Evolutionary conservation across 2,329 filamentous ascomycete species (phyloP), one percentile per base, ranked within the genome.

Genomic region (Cladosporium oxysporum): DNA sequence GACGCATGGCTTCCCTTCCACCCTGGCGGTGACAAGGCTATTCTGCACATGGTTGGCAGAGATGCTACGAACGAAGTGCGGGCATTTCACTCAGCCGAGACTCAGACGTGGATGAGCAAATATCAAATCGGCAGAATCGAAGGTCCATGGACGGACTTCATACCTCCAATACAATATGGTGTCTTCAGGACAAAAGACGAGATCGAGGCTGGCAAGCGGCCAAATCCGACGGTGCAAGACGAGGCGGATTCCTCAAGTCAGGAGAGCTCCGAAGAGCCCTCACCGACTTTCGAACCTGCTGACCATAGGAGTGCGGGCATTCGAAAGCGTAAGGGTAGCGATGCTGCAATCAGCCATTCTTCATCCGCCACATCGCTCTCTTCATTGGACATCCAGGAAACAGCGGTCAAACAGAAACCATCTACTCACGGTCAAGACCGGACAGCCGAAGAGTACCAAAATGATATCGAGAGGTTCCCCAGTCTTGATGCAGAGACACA

Each of bases 151-250:
- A 81, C 82, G 68, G 97, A 97, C 78, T 96, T 97, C 75, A 74
- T 91, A 7, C 93, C 95, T 5, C 94, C 95, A 0, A 94, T 98
- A 62, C 94, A 98, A 78, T 93, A 93, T 66, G 94, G 94, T 50
- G 84, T 84, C 66, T 96, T 93, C 78, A 85, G 89, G 70, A 79
- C 80, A 26, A 83, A 83, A 67, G 75, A 78, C 61, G 79, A 83
- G 64, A 69, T 71, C 75, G 57, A 66, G 55, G 28, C 50, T 49
- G 37, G 41, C 29, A 62, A 6, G 47, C 60, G 31, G 49, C 60
- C 60, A 33, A 12, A 33, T 57, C 35, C 50, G 50, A 62, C 71
- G 14, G 76, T 77, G 10, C 80, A 83, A 37, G 74, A 63, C 23
- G 29, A 52, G 7, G 57, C 37, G 10, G 58, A 66, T 3, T 57